A percentile compares a stretch with the other conserved stretches of the same genome.
These are phyloP conservation scores for Capsicum chinense DNA, from an alignment of 257 asterid species.

Conservation along the genomic window DNA sequence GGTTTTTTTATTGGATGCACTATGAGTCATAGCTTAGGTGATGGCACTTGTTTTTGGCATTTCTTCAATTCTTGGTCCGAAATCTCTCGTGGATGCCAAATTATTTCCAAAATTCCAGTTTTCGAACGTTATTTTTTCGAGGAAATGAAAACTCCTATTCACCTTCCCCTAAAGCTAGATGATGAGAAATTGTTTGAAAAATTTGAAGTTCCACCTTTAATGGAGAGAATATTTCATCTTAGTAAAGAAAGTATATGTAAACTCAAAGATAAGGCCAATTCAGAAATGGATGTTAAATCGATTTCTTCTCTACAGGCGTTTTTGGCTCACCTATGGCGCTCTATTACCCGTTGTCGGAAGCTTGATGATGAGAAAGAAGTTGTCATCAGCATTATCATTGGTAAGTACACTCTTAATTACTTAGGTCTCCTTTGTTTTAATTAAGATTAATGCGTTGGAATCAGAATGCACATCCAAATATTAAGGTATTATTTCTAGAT, in stretches of 20 bases:
- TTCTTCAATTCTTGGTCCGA: slow-evolving; percentile 57
- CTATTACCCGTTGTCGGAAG: slow-evolving; percentile 40
- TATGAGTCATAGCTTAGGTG: slow-evolving; percentile 43
- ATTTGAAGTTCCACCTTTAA: background rate
- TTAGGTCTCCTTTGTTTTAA: no score
- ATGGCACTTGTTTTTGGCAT: slow-evolving; percentile 56
- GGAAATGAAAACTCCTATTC: background rate
- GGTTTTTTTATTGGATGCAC: slow-evolving; percentile 48
- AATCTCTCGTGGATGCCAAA: slow-evolving; percentile 38
- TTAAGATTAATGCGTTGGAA: no score
- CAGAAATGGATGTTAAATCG: slow-evolving; percentile 29
- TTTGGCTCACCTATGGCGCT: slow-evolving; percentile 54
- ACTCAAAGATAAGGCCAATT: slow-evolving; percentile 46
- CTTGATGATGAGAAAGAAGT: background rate
- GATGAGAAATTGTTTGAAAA: background rate
- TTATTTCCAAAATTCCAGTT: slow-evolving; percentile 36
- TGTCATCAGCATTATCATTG: slow-evolving; percentile 35
- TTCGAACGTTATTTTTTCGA: slow-evolving; percentile 40
- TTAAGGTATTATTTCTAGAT: no score
- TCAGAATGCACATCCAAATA: no score
- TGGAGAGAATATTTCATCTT: slow-evolving; percentile 44
- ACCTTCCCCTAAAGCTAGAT: slow-evolving; percentile 32
- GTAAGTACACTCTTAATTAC: background rate
- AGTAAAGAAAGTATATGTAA: slow-evolving; percentile 34
- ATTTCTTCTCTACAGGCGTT: slow-evolving; percentile 55